These are phyloP conservation scores for Climacium dendroides DNA, from an alignment of 225 moss, liverwort and hornwort genomes.

Conservation along the genomic window DNA sequence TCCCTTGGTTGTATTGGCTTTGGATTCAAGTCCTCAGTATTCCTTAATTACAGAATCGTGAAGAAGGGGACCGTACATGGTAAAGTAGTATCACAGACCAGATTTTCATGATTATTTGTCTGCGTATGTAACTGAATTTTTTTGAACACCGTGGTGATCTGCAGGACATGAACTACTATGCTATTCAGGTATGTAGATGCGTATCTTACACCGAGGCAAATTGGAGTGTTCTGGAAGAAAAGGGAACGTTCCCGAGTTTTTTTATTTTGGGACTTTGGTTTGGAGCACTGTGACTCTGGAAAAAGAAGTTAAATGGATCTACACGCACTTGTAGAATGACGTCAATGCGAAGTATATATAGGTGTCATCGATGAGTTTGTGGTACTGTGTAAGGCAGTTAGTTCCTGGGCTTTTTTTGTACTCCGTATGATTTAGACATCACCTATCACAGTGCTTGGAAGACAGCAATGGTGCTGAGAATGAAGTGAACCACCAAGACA, in stretches of 20 bases:
- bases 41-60: not conserved
- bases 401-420: not conserved
- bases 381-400: not conserved
- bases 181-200: slow-evolving; percentile 26
- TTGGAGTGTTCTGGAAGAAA: not conserved
- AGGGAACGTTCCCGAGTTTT: not conserved
- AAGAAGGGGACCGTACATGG: not conserved
- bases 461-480: not conserved
- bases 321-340: not conserved
- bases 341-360: not conserved
- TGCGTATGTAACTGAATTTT: not conserved
- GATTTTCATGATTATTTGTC: not conserved
- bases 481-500: not conserved
- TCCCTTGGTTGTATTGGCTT: not conserved
- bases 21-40: not conserved
- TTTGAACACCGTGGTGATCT: not conserved
- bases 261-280: not conserved
- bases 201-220: not conserved
- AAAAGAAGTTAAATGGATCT: not conserved
- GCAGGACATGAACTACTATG: slow-evolving; percentile 42
- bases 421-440: not conserved
- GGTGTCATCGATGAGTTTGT: not conserved
- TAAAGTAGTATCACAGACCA: not conserved
- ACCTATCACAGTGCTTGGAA: slow-evolving; percentile 26
- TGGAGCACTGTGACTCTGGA: not conserved